Evolutionary conservation across 164 flowering plant genomes (phyloP).

Genomic region (Magnolia kwangsiensis): DNA sequence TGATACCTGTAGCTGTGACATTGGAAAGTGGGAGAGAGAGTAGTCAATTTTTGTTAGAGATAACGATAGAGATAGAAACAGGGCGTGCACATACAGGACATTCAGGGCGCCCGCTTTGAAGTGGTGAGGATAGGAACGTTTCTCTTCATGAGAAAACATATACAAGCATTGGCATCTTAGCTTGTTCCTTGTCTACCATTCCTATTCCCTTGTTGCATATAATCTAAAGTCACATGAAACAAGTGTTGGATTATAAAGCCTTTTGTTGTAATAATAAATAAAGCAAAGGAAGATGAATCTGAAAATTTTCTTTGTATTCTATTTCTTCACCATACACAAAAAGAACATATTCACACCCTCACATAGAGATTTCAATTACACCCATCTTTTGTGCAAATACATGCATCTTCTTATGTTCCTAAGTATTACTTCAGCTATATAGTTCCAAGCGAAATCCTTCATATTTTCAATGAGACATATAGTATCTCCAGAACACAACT

Average conservation of each 20-base stretch:
- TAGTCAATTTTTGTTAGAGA: background rate
- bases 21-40: background rate
- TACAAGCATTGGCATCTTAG: slow-evolving; percentile 14
- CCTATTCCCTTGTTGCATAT: background rate
- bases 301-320: background rate
- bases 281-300: background rate
- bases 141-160: slow-evolving; percentile 22
- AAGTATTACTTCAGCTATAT: background rate
- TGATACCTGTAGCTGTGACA: slow-evolving; percentile 28
- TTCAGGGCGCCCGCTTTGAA: slow-evolving; percentile 25
- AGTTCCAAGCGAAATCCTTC: background rate
- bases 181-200: background rate
- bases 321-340: no score
- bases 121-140: slow-evolving; percentile 7
- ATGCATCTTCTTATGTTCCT: background rate
- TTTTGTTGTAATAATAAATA: no score
- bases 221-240: background rate
- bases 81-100: slow-evolving; percentile 5
- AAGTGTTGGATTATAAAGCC: background rate
- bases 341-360: background rate
- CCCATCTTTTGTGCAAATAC: background rate
- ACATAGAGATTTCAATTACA: background rate
- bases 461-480: no score
- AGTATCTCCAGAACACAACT: no score
- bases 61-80: background rate